Percentiles rank a stretch among this genome's conserved stretches.
Evolutionary conservation across 2,329 filamentous ascomycete genomes (phyloP).

Genomic region (Aspergillus phoenicis): DNA sequence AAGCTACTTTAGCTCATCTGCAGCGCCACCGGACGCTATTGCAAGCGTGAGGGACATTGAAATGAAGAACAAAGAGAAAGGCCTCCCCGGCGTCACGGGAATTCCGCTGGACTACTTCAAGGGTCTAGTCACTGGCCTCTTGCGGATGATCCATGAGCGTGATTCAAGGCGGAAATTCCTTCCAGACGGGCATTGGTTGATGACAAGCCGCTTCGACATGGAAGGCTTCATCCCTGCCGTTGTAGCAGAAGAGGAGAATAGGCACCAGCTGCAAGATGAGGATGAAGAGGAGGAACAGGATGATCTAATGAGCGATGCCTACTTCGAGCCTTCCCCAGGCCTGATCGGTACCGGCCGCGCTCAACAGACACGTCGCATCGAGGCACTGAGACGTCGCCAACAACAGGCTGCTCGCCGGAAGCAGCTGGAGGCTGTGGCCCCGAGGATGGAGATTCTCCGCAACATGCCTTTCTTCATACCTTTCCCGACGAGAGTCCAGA

Average conservation of each 20-base stretch:
- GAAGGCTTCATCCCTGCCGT: slow-evolving; percentile 83
- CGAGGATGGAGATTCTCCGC: slow-evolving; percentile 84
- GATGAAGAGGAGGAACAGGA: slow-evolving; percentile 60
- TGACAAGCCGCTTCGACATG: slow-evolving; percentile 87
- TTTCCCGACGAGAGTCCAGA: slow-evolving; percentile 85
- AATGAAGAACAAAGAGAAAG: slow-evolving; percentile 46
- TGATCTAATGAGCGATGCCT: slow-evolving; percentile 45
- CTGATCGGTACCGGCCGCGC: slow-evolving; percentile 62
- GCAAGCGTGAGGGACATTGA: slow-evolving; percentile 39
- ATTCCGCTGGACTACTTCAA: slow-evolving; percentile 79
- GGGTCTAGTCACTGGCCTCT: slow-evolving; percentile 73
- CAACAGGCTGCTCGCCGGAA: slow-evolving; percentile 69
- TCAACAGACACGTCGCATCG: slow-evolving; percentile 63
- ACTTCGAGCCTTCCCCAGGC: slow-evolving; percentile 35
- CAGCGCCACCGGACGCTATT: slow-evolving; percentile 24
- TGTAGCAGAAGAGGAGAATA: slow-evolving; percentile 79
- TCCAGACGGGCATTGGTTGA: slow-evolving; percentile 85
- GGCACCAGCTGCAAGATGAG: slow-evolving; percentile 68
- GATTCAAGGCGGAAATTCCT: slow-evolving; percentile 87
- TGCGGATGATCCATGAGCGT: slow-evolving; percentile 88
- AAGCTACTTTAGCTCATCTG: slow-evolving; percentile 47
- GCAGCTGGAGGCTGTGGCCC: slow-evolving; percentile 76
- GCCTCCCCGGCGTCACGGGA: slow-evolving; percentile 65
- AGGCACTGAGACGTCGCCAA: slow-evolving; percentile 65
- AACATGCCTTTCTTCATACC: slow-evolving; percentile 98